Base-by-base conservation (phyloP, 805 yeast species). In the Hanseniaspora pseudoguilliermondii region DNA sequence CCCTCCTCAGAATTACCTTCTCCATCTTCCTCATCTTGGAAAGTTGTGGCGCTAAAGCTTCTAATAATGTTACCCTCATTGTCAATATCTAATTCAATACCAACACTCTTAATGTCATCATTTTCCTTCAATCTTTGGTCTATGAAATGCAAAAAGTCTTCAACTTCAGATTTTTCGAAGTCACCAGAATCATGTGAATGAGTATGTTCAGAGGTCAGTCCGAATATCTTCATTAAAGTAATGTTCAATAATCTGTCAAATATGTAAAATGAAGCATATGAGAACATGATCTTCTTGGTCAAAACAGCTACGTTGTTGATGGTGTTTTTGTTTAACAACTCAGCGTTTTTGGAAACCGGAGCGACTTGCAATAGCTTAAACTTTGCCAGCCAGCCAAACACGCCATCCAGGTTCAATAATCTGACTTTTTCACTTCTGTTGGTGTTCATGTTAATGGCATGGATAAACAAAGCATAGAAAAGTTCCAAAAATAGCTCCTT, bases 401-500 rank as follows among this genome's bases (percentile, higher is more conserved):
- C 20, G 21, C 38, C 38, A 15, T 46, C 39, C 4, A 34, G 18
- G 18, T 41, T 41, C 11, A 41, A 8, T 9, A 41, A 13, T n/a
- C n/a, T 41, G 18, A 23, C n/a, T n/a, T 41, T 44, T 2, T 29
- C 34, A 44, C 5, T n/a, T 6, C 18, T 20, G 1, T 20, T 46
- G 18, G 40, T 32, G 29, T 46, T 46, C 49, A 46, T 32, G 27
- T 32, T 46, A 7, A 46, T 53, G 13, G 56, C 41, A 41, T 53
- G 47, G 23, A 53, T 44, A 29, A 53, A 53, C 15, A 46, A 25
- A 36, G 35, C 42, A 41, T 53, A 53, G 21, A 53, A 53, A 11
- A 53, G 21, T 25, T 53, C 56, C 10, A 53, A 39, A 39, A 53
- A 53, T 10, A 53, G 15, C 23, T 53, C 56, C 32, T 53, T 53